phyloP scores from a whole-genome alignment of 2,329 filamentous ascomycete genomes.

The Thielaviopsis cerberus region DNA sequence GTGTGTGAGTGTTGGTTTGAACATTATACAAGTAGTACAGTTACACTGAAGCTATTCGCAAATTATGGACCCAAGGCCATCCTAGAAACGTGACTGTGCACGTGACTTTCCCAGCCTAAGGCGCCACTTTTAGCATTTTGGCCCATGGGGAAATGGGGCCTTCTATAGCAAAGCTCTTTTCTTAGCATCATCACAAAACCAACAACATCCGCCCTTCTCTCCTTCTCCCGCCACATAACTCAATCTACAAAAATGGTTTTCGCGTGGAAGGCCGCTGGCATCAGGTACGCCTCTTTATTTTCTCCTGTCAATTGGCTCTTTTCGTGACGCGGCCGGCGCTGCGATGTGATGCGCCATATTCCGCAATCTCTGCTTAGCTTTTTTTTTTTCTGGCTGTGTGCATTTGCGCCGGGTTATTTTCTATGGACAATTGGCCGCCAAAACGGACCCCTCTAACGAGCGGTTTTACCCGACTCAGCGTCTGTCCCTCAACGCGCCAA shows the following conservation, averaged over 20 bases:
- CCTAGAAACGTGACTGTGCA: neutral
- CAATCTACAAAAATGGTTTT: constrained; percentile 61
- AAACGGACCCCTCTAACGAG: neutral
- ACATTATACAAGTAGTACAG: no score
- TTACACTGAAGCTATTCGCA: neutral
- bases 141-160: neutral
- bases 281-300: constrained; percentile 51
- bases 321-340: constrained; percentile 93
- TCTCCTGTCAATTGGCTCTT: constrained; percentile 51
- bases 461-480: constrained; percentile 6
- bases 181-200: neutral
- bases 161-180: constrained; percentile 1
- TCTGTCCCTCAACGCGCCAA: neutral
- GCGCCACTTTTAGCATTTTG: constrained; percentile 3
- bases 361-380: neutral
- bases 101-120: constrained; percentile 4
- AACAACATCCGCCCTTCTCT: neutral
- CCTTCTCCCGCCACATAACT: constrained; percentile 17
- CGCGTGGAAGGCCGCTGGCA: constrained; percentile 94
- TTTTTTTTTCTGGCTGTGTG: constrained; percentile 10
- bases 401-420: neutral
- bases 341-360: neutral
- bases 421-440: neutral
- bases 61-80: neutral
- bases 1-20: no score